These are phyloP conservation scores for Purpureocillium takamizusanense DNA, from an alignment of 2,329 filamentous ascomycete genomes.

Conservation along the genomic window DNA sequence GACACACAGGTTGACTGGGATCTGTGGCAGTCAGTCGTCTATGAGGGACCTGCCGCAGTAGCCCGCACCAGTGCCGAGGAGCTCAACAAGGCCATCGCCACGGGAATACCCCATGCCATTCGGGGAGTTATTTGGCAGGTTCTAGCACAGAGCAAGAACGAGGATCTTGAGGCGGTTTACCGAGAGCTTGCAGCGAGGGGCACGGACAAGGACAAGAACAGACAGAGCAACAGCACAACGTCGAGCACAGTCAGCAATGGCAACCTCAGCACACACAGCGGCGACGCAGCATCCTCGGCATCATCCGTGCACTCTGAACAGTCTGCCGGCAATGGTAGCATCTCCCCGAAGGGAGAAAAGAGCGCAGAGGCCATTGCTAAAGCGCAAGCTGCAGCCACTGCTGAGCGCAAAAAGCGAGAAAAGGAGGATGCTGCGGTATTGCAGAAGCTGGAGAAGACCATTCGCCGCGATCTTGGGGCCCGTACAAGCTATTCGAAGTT, in stretches of 20 bases:
- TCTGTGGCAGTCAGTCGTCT: constrained; percentile 91
- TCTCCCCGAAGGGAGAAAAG: constrained; percentile 51
- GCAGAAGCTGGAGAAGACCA: constrained; percentile 80
- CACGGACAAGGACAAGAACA: constrained; percentile 68
- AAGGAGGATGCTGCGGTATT: constrained; percentile 69
- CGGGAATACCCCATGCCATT: constrained; percentile 88
- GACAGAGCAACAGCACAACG: constrained; percentile 44
- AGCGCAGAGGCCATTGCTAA: constrained; percentile 56
- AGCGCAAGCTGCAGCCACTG: constrained; percentile 52
- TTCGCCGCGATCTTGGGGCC: constrained; percentile 82
- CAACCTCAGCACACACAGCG: constrained; percentile 48
- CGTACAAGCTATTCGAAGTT: constrained; percentile 96
- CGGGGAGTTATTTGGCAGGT: constrained; percentile 99
- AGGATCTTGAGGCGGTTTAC: constrained; percentile 82
- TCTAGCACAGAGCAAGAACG: constrained; percentile 87
- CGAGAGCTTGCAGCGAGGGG: constrained; percentile 70
- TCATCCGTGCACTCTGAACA: constrained; percentile 77
- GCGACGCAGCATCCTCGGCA: constrained; percentile 59
- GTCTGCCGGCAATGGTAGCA: constrained; percentile 50
- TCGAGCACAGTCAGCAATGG: constrained; percentile 44
- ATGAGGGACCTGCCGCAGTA: constrained; percentile 84
- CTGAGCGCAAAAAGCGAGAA: constrained; percentile 66
- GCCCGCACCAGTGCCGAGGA: constrained; percentile 83
- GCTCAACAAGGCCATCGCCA: constrained; percentile 81
- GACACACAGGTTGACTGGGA: constrained; percentile 94